phyloP scores from a whole-genome alignment of 192 early-diverging fungal species.

The Backusella parvicylindrica region DNA sequence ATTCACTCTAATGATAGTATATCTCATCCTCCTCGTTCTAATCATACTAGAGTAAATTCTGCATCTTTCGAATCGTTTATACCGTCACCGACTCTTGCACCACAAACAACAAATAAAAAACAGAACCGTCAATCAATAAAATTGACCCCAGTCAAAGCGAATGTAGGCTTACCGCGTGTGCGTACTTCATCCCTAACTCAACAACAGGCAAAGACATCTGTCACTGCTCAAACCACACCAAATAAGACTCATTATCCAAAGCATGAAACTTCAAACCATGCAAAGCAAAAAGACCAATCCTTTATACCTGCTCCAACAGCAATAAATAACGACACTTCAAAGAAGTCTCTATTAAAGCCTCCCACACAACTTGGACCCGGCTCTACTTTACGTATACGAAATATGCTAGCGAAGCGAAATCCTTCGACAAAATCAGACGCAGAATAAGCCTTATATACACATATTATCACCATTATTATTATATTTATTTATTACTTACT shows the following conservation, averaged over 20 bases:
- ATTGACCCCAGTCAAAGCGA: not conserved
- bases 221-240: not conserved
- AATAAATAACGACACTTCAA: not conserved
- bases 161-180: not conserved
- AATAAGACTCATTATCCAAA: not conserved
- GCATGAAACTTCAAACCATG: not conserved
- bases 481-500: not conserved
- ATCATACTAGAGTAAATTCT: not conserved
- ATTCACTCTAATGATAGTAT: not conserved
- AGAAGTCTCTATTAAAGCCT: conserved; percentile 16
- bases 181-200: not conserved
- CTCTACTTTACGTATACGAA: conserved; percentile 21
- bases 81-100: not conserved
- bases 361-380: conserved; percentile 21
- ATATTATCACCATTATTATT: not conserved
- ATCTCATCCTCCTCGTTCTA: not conserved
- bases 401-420: conserved; percentile 23
- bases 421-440: not conserved
- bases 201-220: not conserved
- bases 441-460: not conserved
- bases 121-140: not conserved
- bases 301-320: not conserved
- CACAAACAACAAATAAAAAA: not conserved
- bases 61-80: not conserved
- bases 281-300: not conserved